Percentiles rank a stretch among this genome's conserved stretches.
These are phyloP conservation scores for Colletotrichum godetiae DNA, from an alignment of 2,329 filamentous ascomycete genomes.

Conservation along the genomic window DNA sequence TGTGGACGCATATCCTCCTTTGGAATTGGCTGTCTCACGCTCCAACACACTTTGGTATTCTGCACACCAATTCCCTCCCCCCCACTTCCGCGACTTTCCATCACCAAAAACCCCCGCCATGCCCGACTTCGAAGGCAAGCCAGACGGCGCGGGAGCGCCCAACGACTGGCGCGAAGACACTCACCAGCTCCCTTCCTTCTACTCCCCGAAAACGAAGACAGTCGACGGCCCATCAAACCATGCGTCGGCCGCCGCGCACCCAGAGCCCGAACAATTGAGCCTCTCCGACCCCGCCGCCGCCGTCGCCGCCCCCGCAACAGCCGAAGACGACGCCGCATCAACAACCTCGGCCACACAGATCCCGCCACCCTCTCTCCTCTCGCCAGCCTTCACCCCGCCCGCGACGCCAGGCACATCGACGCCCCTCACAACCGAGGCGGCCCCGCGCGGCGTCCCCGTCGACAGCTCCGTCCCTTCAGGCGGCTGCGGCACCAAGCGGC, in stretches of 20 bases:
- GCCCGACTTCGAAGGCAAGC: conserved; percentile 41
- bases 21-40: neutral
- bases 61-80: conserved; percentile 6
- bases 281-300: conserved; percentile 28
- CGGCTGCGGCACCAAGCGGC: conserved; percentile 72
- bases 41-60: neutral
- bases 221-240: conserved; percentile 39
- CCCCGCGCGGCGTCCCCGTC: conserved; percentile 66
- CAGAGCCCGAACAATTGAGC: conserved; percentile 30
- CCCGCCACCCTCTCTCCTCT: conserved; percentile 79
- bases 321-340: conserved; percentile 30
- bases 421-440: conserved; percentile 49
- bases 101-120: conserved; percentile 20
- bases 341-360: conserved; percentile 36
- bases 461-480: conserved; percentile 69
- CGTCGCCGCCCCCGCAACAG: conserved; percentile 17
- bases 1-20: neutral
- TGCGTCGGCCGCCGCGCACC: conserved; percentile 29
- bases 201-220: conserved; percentile 53
- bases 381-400: conserved; percentile 85
- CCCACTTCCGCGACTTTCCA: neutral
- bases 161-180: conserved; percentile 45
- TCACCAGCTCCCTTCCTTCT: conserved; percentile 57
- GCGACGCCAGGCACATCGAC: conserved; percentile 70
- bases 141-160: conserved; percentile 30